Percentiles rank a stretch among this genome's conserved stretches.
These are phyloP conservation scores for Nitzschia inconspicua DNA, from an alignment of 108 stramenopile genomes.

Conservation along the genomic window DNA sequence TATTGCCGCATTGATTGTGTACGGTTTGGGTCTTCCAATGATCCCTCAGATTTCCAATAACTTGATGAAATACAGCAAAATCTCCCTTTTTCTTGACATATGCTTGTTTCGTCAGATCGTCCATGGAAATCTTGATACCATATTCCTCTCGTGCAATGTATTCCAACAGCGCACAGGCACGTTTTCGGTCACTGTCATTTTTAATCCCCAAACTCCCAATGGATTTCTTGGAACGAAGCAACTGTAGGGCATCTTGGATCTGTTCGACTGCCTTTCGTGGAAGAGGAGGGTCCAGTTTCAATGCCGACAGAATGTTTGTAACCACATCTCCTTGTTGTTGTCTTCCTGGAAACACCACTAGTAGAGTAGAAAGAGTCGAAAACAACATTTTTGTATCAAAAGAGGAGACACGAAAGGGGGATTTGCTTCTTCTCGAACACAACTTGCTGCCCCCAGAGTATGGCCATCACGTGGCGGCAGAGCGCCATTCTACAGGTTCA, in stretches of 20 bases:
- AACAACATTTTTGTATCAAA: too few species aligned
- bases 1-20: not conserved
- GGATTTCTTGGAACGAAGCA: conserved; percentile 12
- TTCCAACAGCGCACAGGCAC: conserved; percentile 37
- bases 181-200: conserved; percentile 20
- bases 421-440: too few species aligned
- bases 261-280: conserved; percentile 12
- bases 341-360: too few species aligned
- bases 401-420: too few species aligned
- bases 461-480: too few species aligned
- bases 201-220: conserved; percentile 33
- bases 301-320: too few species aligned
- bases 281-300: conserved; percentile 1
- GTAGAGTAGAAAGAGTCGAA: too few species aligned
- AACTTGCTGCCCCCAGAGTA: too few species aligned
- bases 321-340: too few species aligned
- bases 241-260: conserved; percentile 19
- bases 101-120: conserved; percentile 19
- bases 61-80: conserved; percentile 24
- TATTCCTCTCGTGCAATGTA: conserved; percentile 24
- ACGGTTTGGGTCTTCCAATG: not conserved
- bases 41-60: conserved; percentile 30
- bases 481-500: too few species aligned
- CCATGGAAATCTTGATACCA: conserved; percentile 17
- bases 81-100: conserved; percentile 30